A percentile compares a stretch with the other conserved stretches of the same genome.
These are phyloP conservation scores for Ceratocystis variospora DNA, from an alignment of 2,329 filamentous ascomycete species.

Conservation along the genomic window DNA sequence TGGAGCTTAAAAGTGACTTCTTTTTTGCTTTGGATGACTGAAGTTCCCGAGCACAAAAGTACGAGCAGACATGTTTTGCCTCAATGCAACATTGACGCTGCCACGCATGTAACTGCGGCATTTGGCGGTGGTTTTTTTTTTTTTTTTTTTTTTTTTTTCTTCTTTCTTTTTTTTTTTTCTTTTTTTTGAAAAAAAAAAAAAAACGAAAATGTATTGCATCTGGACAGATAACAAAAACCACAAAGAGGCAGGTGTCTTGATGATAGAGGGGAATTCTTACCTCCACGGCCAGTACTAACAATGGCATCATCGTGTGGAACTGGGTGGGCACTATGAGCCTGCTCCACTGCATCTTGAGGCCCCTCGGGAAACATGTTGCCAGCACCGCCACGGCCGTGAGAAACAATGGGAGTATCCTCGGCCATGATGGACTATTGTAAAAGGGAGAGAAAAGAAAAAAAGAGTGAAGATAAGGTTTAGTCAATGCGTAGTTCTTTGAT, in stretches of 20 bases:
- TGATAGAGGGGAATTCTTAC: conserved; percentile 27
- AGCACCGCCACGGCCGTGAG: conserved; percentile 47
- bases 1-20: not conserved
- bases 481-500: not conserved
- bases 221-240: not conserved
- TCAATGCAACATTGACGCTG: not conserved
- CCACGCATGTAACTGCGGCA: not conserved
- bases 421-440: conserved; percentile 24
- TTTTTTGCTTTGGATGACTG: no score
- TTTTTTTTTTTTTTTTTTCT: no score
- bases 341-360: conserved; percentile 49
- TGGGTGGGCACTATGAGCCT: conserved; percentile 39
- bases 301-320: conserved; percentile 44
- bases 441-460: not conserved
- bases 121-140: not conserved
- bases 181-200: not conserved
- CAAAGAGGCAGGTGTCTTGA: not conserved
- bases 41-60: not conserved
- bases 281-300: conserved; percentile 46
- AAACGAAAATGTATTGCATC: not conserved
- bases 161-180: no score
- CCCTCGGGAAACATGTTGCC: conserved; percentile 47
- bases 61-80: conserved; percentile 12
- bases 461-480: not conserved
- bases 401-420: conserved; percentile 28